phyloP scores from a whole-genome alignment of 371 early-diverging fungal species.

The Mucor piriformis region DNA sequence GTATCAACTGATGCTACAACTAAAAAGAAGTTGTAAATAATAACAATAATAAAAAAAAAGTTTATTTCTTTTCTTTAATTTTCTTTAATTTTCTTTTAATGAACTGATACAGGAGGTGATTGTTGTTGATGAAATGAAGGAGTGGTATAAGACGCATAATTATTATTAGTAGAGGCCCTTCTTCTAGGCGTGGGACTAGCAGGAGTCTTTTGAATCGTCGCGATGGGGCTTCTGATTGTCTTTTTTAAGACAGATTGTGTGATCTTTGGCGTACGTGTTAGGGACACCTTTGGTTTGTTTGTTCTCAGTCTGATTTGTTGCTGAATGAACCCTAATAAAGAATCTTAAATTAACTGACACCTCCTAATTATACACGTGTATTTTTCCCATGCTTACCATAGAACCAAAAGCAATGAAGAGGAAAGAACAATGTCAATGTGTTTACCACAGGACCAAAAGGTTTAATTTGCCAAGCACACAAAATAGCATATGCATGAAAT shows the following conservation, averaged over 20 bases:
- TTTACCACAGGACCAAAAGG: slow-evolving; percentile 18
- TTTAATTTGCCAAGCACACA: slow-evolving; percentile 15
- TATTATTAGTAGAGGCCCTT: too few relatives aligned
- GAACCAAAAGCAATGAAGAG: slow-evolving; percentile 55
- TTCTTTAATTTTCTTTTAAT: slow-evolving; percentile 7
- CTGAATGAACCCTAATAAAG: slow-evolving; percentile 28
- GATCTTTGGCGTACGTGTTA: neutral
- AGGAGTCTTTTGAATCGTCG: too few relatives aligned
- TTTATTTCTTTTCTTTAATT: neutral
- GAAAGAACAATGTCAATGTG: slow-evolving; percentile 30
- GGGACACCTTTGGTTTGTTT: neutral
- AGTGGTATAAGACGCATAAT: neutral
- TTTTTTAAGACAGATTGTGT: neutral
- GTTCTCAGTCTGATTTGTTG: slow-evolving; percentile 26
- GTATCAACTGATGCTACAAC: neutral
- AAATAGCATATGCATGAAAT: slow-evolving; percentile 45
- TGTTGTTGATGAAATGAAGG: slow-evolving; percentile 19
- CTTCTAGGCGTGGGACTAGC: slow-evolving; percentile 6
- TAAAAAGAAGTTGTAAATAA: slow-evolving; percentile 6
- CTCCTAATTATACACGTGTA: neutral
- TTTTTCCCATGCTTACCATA: slow-evolving; percentile 31
- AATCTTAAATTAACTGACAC: neutral
- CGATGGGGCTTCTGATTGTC: too few relatives aligned
- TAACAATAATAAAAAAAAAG: too few relatives aligned
- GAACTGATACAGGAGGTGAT: slow-evolving; percentile 26